These are phyloP conservation scores for Russula sp. DNA, from an alignment of 768 basidiomycete species.

Conservation along the genomic window DNA sequence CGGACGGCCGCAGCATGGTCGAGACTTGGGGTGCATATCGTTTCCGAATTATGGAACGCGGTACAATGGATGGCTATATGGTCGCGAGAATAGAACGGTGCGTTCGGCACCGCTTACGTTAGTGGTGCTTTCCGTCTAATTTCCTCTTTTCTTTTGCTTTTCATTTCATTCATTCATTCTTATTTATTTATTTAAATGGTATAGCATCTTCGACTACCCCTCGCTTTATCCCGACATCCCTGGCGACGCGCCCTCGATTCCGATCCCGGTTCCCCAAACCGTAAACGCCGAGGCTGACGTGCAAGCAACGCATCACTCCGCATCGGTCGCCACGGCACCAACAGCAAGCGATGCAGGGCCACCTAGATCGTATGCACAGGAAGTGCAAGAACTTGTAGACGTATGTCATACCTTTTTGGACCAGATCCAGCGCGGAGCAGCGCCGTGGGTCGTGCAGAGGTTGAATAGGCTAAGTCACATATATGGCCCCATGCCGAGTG, in stretches of 20 bases:
- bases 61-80: constrained; percentile 83
- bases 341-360: not conserved
- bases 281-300: not conserved
- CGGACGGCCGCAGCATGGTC: constrained; percentile 86
- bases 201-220: constrained; percentile 27
- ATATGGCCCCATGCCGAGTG: constrained; percentile 69
- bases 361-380: constrained; percentile 6
- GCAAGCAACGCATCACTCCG: not conserved
- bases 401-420: constrained; percentile 57
- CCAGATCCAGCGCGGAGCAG: constrained; percentile 60
- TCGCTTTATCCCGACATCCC: constrained; percentile 15
- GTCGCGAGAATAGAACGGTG: constrained; percentile 72
- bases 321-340: not conserved
- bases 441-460: constrained; percentile 91
- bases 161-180: too few species aligned
- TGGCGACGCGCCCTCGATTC: not conserved
- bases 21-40: constrained; percentile 67
- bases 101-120: not conserved
- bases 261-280: constrained; percentile 7
- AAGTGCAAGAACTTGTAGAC: constrained; percentile 37
- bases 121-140: not conserved
- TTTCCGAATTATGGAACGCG: constrained; percentile 83
- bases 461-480: constrained; percentile 73
- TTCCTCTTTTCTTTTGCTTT: not conserved
- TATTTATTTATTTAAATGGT: not conserved